Percentiles rank a stretch among this genome's conserved stretches.
phyloP scores from a whole-genome alignment of 1,284 basidiomycete genomes.

The Microbotryum lychnidis-dioicae region DNA sequence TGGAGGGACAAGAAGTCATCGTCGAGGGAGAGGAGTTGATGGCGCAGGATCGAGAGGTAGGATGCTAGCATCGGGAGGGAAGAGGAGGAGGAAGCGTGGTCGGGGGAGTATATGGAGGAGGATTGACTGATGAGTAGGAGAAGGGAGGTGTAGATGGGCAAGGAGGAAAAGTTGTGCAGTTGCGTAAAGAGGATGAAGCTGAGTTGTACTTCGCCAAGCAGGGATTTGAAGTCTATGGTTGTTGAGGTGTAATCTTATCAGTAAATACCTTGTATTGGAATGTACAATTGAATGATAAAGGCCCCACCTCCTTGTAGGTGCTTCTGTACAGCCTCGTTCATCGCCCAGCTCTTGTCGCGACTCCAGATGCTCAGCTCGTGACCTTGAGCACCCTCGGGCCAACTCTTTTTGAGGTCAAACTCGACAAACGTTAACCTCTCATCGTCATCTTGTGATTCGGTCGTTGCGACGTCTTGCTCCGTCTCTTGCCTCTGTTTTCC shows the following conservation, averaged over 20 bases:
- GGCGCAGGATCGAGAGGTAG: constrained; percentile 33
- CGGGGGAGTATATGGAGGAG: constrained; percentile 8
- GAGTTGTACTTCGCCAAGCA: constrained; percentile 43
- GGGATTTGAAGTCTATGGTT: constrained; percentile 36
- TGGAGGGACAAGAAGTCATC: constrained; percentile 41
- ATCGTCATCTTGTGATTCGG: background rate
- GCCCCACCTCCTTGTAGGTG: constrained; percentile 19
- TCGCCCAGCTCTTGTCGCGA: constrained; percentile 38
- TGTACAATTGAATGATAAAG: background rate
- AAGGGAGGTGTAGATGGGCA: constrained; percentile 41
- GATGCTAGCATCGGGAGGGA: constrained; percentile 26
- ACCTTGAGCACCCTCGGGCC: constrained; percentile 42
- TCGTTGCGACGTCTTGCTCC: background rate
- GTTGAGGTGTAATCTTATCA: too few species aligned
- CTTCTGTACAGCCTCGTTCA: background rate
- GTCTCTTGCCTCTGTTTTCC: constrained; percentile 23
- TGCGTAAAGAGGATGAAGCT: constrained; percentile 43
- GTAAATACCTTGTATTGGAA: background rate
- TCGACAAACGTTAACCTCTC: constrained; percentile 35
- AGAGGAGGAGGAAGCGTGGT: constrained; percentile 1
- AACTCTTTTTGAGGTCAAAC: constrained; percentile 42
- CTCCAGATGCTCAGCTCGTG: constrained; percentile 42
- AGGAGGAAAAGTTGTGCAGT: constrained; percentile 42
- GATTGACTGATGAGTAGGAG: constrained; percentile 38
- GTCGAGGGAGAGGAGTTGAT: constrained; percentile 40